Percentiles rank a stretch among this genome's conserved stretches.
Evolutionary conservation across 2,329 filamentous ascomycete genomes (phyloP).

Genomic region (Didymella exigua): DNA sequence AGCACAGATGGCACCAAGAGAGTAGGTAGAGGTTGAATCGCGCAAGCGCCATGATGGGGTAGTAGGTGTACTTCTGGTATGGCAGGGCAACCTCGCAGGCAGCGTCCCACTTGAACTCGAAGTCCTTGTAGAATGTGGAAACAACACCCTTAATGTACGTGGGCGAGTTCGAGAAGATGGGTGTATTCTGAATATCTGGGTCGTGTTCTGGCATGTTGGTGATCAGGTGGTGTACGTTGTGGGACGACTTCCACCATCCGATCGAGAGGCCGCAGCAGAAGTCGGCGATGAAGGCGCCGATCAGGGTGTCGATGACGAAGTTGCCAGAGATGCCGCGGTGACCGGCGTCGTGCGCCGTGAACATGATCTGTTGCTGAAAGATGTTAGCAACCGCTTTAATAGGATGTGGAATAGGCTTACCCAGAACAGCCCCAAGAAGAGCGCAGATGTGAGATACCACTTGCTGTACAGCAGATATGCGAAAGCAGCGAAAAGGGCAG

Average conservation of each 20-base stretch:
- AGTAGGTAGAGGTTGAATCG: slow-evolving; percentile 87
- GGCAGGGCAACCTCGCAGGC: slow-evolving; percentile 72
- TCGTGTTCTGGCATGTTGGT: slow-evolving; percentile 64
- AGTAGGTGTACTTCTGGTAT: slow-evolving; percentile 84
- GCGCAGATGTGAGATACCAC: slow-evolving; percentile 64
- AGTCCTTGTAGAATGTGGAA: slow-evolving; percentile 79
- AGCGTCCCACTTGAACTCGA: slow-evolving; percentile 76
- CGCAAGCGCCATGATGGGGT: slow-evolving; percentile 77
- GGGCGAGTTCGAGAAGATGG: slow-evolving; percentile 86
- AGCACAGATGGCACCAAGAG: slow-evolving; percentile 77
- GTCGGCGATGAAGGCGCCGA: slow-evolving; percentile 67
- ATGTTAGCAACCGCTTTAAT: slow-evolving; percentile 20
- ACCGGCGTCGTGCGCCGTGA: slow-evolving; percentile 69
- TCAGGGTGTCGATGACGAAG: slow-evolving; percentile 63
- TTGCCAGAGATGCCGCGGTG: slow-evolving; percentile 67
- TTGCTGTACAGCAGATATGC: slow-evolving; percentile 52
- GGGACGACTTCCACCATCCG: slow-evolving; percentile 72
- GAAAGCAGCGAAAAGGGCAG: slow-evolving; percentile 58
- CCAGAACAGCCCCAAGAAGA: slow-evolving; percentile 68
- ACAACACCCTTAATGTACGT: slow-evolving; percentile 74
- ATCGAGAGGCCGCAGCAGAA: slow-evolving; percentile 70
- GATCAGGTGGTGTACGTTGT: slow-evolving; percentile 71
- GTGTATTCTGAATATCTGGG: slow-evolving; percentile 65
- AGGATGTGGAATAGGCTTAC: slow-evolving; percentile 36
- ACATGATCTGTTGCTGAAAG: slow-evolving; percentile 69